Evolutionary conservation across 2,329 filamentous ascomycete genomes (phyloP).

Genomic region (Spiromastix sp.): DNA sequence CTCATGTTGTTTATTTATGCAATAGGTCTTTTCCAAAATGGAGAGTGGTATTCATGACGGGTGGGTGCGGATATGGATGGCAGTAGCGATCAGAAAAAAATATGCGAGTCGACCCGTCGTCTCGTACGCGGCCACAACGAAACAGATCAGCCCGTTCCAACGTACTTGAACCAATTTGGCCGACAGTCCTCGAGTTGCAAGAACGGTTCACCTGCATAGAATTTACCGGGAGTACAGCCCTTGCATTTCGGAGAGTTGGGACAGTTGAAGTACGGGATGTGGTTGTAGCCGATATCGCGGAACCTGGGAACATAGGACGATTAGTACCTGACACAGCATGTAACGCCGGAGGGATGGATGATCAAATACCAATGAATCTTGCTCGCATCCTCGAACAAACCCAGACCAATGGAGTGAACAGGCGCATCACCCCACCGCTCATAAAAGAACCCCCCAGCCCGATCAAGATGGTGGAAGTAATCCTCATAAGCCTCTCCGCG

Average conservation of each 20-base stretch:
- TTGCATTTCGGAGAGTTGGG: conserved; percentile 91
- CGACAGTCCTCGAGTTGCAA: conserved; percentile 86
- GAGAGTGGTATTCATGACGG: too few species aligned
- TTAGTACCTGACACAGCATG: background rate
- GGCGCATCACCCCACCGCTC: conserved; percentile 97
- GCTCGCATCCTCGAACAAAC: conserved; percentile 79
- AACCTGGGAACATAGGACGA: conserved; percentile 53
- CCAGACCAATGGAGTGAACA: conserved; percentile 87
- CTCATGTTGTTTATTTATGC: too few species aligned
- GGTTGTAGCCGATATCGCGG: conserved; percentile 97
- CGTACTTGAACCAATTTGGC: conserved; percentile 95
- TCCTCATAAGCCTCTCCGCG: conserved; percentile 81
- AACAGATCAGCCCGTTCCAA: conserved; percentile 57
- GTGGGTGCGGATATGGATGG: too few species aligned
- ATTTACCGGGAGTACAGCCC: conserved; percentile 73
- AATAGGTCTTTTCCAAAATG: too few species aligned
- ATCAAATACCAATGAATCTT: conserved; percentile 79
- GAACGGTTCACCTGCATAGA: conserved; percentile 81
- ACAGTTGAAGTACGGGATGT: conserved; percentile 98
- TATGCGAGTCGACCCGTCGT: too few species aligned
- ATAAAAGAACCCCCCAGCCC: conserved; percentile 94
- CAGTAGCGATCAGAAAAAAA: too few species aligned
- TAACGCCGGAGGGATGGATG: too few species aligned
- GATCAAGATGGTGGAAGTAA: conserved; percentile 91
- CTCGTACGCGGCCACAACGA: too few species aligned